A percentile compares a stretch with the other conserved stretches of the same genome.
Evolutionary conservation across 192 early-diverging fungal species (phyloP).

Genomic region (Backusella parvicylindrica): DNA sequence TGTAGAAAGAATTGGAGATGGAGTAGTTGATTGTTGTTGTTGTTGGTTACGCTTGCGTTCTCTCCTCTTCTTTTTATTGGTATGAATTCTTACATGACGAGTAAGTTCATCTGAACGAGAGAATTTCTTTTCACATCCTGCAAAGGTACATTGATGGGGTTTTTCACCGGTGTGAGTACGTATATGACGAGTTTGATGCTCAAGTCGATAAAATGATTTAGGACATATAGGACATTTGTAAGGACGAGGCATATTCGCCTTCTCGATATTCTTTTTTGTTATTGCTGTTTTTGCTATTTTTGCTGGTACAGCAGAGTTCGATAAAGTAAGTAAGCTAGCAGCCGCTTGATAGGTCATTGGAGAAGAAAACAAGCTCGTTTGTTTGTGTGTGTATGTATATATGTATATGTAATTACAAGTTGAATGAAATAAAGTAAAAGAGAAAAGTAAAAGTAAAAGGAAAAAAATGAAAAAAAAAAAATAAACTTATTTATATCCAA

Average conservation of each 20-base stretch:
- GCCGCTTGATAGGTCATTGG: conserved; percentile 29
- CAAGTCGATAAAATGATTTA: conserved; percentile 71
- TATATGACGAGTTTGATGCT: conserved; percentile 79
- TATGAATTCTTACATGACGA: conserved; percentile 63
- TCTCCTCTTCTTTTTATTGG: conserved; percentile 36
- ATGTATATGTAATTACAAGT: neutral
- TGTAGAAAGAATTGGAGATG: conserved; percentile 31
- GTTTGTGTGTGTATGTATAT: neutral
- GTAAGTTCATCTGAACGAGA: conserved; percentile 78
- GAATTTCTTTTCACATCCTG: conserved; percentile 78
- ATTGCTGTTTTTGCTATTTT: neutral
- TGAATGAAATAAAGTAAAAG: conserved; percentile 1
- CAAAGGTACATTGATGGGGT: conserved; percentile 72
- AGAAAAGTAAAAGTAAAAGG: neutral
- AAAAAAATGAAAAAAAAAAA: neutral
- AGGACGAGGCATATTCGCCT: conserved; percentile 45
- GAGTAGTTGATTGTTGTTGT: conserved; percentile 14
- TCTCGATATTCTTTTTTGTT: neutral
- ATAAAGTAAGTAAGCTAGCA: conserved; percentile 18
- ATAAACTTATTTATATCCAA: neutral
- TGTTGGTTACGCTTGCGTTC: conserved; percentile 31
- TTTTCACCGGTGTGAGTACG: conserved; percentile 86
- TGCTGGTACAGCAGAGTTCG: neutral
- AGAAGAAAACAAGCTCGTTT: neutral
- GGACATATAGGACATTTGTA: conserved; percentile 74